These are phyloP conservation scores for Pseudoturritis turrita DNA, from an alignment of 345 rosid genomes.

Conservation along the genomic window DNA sequence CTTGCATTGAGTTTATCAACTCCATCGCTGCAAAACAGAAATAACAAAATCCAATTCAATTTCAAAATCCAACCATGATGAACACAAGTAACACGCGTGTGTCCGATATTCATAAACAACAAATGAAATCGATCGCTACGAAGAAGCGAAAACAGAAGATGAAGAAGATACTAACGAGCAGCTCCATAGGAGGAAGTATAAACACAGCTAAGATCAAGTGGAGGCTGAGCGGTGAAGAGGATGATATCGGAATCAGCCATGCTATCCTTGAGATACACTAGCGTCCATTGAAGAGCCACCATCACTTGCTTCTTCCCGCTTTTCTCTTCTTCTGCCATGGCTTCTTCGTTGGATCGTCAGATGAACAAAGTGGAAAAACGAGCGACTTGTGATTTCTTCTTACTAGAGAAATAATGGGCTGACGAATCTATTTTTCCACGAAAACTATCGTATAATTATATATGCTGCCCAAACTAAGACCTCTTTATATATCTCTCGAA, in stretches of 20 bases:
- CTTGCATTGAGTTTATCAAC: constrained; percentile 42
- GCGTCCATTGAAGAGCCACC: constrained; percentile 71
- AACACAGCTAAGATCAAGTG: constrained; percentile 37
- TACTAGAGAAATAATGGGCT: too few relatives aligned
- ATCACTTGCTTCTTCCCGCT: constrained; percentile 56
- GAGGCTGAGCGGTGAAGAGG: constrained; percentile 54
- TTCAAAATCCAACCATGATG: background rate
- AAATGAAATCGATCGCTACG: constrained; percentile 1
- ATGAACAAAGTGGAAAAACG: too few relatives aligned
- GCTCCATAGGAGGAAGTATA: constrained; percentile 56
- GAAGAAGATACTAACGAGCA: constrained; percentile 52
- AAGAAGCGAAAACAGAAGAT: too few relatives aligned
- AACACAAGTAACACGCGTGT: too few relatives aligned
- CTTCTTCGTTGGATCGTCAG: too few relatives aligned
- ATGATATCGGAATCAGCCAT: constrained; percentile 43
- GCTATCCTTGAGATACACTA: constrained; percentile 39
- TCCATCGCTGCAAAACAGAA: constrained; percentile 43
- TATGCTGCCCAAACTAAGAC: too few relatives aligned
- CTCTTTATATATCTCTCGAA: too few relatives aligned
- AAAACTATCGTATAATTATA: too few relatives aligned
- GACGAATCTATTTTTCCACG: too few relatives aligned
- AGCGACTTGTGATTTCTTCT: too few relatives aligned
- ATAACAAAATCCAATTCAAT: background rate
- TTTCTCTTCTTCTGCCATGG: constrained; percentile 27
- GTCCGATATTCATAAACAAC: too few relatives aligned